A percentile compares a stretch with the other conserved stretches of the same genome.
Conservation (phyloP, 139 green algal genomes). For the Chlorella sp. region DNA sequence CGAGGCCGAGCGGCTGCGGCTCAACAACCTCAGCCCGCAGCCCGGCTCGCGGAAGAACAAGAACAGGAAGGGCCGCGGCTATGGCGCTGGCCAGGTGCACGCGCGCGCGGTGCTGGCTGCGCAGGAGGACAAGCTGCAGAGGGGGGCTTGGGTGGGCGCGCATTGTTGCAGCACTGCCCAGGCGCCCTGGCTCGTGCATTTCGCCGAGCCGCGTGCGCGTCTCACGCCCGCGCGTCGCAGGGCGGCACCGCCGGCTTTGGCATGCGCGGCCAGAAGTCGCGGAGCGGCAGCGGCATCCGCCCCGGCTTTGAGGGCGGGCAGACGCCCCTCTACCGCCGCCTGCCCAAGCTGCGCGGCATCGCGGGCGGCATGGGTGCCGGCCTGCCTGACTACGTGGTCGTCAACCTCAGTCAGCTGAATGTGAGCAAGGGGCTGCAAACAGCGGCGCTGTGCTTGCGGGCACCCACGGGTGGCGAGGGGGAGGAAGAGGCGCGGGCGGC, state of each 20-base stretch:
- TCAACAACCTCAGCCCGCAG: constrained; percentile 92
- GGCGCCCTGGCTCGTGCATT: too few relatives aligned
- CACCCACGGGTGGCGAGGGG: too few relatives aligned
- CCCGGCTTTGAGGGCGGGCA: constrained; percentile 98
- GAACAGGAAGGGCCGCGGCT: constrained; percentile 93
- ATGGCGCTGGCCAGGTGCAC: constrained; percentile 89
- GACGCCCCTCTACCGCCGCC: constrained; percentile 92
- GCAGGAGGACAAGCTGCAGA: too few relatives aligned
- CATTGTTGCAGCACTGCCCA: too few relatives aligned
- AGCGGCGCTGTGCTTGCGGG: too few relatives aligned
- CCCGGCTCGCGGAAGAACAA: constrained; percentile 71
- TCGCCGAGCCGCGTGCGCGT: too few relatives aligned
- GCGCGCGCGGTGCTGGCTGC: too few relatives aligned
- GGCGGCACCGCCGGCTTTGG: constrained; percentile 94
- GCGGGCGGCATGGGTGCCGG: constrained; percentile 93
- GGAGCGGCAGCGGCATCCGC: constrained; percentile 78
- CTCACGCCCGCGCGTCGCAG: too few relatives aligned
- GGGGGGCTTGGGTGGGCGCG: too few relatives aligned
- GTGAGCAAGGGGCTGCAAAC: too few relatives aligned
- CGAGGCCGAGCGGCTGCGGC: constrained; percentile 43
- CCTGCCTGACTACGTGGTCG: constrained; percentile 80
- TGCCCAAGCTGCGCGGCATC: constrained; percentile 98
- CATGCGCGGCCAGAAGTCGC: constrained; percentile 96
- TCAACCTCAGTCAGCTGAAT: too few relatives aligned
- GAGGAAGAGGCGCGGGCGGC: too few relatives aligned